Evolutionary conservation across 345 rosid species (phyloP).

Genomic region (Excoecaria agallocha): DNA sequence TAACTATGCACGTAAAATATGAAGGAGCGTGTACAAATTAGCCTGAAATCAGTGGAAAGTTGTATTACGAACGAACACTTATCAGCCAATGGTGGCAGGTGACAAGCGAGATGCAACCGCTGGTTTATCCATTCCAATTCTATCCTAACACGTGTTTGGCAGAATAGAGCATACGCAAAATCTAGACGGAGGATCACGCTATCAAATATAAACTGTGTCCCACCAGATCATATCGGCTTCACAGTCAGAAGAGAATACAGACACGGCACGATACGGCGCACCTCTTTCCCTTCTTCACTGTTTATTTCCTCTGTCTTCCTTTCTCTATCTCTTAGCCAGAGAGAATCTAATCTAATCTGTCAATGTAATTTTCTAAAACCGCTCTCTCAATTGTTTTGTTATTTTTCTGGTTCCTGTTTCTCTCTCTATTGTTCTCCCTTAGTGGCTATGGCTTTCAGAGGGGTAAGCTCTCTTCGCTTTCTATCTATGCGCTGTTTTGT

Average conservation of each 20-base stretch:
- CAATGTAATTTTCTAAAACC: too few species aligned
- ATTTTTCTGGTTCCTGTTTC: not conserved
- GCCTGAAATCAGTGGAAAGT: too few species aligned
- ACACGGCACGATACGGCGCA: not conserved
- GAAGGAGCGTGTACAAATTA: too few species aligned
- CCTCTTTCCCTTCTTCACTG: not conserved
- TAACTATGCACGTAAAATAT: too few species aligned
- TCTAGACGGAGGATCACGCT: not conserved
- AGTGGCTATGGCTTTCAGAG: constrained; percentile 43
- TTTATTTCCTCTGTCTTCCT: not conserved
- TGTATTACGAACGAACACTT: too few species aligned
- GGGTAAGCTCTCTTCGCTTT: constrained; percentile 31
- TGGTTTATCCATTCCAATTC: too few species aligned
- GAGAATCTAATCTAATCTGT: not conserved
- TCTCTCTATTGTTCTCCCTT: not conserved
- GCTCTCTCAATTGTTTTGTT: not conserved
- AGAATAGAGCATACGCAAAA: not conserved
- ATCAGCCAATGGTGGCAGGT: too few species aligned
- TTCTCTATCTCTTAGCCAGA: not conserved
- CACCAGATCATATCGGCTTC: not conserved
- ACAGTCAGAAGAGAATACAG: not conserved
- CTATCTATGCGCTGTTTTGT: not conserved
- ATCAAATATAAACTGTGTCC: not conserved
- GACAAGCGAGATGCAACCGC: too few species aligned
- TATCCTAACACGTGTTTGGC: not conserved